These are phyloP conservation scores for Musa itinerans DNA, from an alignment of 176 grass and related monocot genomes.

Conservation along the genomic window DNA sequence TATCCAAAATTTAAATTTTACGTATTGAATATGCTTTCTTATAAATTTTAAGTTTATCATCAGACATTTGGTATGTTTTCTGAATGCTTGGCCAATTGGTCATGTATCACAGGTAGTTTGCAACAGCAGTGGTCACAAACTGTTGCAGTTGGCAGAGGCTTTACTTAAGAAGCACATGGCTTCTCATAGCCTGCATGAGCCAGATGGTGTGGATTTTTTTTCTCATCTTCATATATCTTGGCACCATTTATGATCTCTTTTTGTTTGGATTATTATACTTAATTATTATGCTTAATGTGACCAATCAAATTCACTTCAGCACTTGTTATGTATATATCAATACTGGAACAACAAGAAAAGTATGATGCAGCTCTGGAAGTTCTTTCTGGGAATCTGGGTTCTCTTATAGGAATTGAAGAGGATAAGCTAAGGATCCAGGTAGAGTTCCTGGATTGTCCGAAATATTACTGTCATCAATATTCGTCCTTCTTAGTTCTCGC, in stretches of 20 bases:
- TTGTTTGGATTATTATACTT: slow-evolving; percentile 2
- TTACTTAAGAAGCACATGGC: slow-evolving; percentile 21
- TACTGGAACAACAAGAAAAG: slow-evolving; percentile 91
- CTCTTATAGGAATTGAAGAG: slow-evolving; percentile 80
- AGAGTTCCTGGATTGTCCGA: slow-evolving; percentile 26
- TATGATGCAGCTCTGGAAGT: slow-evolving; percentile 81
- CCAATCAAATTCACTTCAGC: slow-evolving; percentile 42
- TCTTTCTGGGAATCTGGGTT: slow-evolving; percentile 82
- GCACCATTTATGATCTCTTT: background rate
- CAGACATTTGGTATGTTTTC: background rate
- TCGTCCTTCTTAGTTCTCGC: background rate
- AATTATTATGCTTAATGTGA: slow-evolving; percentile 22
- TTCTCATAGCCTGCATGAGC: slow-evolving; percentile 20
- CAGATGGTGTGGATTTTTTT: slow-evolving; percentile 13
- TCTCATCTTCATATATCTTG: background rate
- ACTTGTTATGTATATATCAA: slow-evolving; percentile 69
- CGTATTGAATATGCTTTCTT: background rate
- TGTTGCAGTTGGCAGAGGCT: slow-evolving; percentile 16
- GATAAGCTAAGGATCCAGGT: slow-evolving; percentile 90
- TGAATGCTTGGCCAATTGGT: background rate
- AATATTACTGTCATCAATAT: background rate
- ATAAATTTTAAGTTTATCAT: background rate
- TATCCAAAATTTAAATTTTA: background rate
- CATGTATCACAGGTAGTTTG: background rate
- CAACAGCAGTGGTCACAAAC: background rate